Evolutionary conservation across 371 early-diverging fungal genomes (phyloP), one percentile per base, ranked within the genome.

Genomic region (Apophysomyces ossiformis): DNA sequence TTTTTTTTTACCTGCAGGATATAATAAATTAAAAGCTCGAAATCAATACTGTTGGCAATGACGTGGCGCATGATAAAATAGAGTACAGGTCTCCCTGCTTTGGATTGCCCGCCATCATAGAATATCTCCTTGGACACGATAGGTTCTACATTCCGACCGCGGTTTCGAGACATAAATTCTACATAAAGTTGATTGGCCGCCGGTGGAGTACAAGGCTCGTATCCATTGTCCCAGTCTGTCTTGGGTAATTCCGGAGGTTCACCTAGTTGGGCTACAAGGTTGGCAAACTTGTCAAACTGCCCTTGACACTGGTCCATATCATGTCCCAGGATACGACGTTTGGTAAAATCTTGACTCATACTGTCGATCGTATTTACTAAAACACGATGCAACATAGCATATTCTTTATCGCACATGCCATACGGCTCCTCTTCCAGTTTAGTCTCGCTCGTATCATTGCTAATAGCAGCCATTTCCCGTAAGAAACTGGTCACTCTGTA

Each of bases 51-150:
- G 39, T 95, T 92, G 45, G 90, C 80, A 63, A 87, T 78, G 35
- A 96, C 72, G 41, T 93, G 84, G 54, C 95, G 85, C 37, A 90
- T 81, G 60, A 96, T 92, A 69, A 89, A 90, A 75, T 96, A 96
- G 59, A 95, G 84, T 9, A 96, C 92, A 0, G 93, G 92, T 59
- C 91, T 82, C 9, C 87, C 83, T 36, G 86, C 90, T 68, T 91
- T 92, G 18, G 94, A 93, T 1, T 84, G 65, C 5, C 93, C 94
- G 15, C 90, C 92, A 67, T 92, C 92, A 63, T 93, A 96, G 68
- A 95, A 85, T 38, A 92, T 84, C 47, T 87, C 81, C 68, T 89
- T 89, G 44, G 88, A 82, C 37, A 79, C 81, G 26, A 92, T 84
- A 8, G 81, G 67, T 9, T 91, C 93, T 0, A 84, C 83, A 66